Evolutionary conservation across 306 rosid genomes (phyloP).

Genomic region (Spatholobus suberectus): DNA sequence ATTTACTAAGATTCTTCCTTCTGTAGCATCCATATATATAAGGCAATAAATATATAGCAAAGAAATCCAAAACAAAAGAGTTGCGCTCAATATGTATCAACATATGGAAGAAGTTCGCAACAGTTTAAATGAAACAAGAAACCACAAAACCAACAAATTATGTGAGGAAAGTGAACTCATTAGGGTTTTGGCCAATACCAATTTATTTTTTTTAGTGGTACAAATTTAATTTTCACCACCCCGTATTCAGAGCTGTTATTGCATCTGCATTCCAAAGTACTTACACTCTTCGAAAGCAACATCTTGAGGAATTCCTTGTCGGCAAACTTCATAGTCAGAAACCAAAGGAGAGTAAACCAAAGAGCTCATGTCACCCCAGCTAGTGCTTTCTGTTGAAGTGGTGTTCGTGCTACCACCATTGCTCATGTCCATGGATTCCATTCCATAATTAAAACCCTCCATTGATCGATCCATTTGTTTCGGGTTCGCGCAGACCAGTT

Average conservation of each 20-base stretch:
- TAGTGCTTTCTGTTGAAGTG: conserved; percentile 62
- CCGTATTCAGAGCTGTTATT: conserved; percentile 38
- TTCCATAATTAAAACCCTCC: conserved; percentile 55
- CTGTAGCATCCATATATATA: conserved; percentile 29
- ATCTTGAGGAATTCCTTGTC: conserved; percentile 46
- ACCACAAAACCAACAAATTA: conserved; percentile 42
- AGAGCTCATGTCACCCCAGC: conserved; percentile 80
- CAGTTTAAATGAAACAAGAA: conserved; percentile 36
- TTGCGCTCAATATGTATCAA: conserved; percentile 33
- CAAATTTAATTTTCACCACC: conserved; percentile 50
- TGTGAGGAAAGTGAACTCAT: conserved; percentile 46
- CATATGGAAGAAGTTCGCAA: conserved; percentile 34
- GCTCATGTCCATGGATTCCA: conserved; percentile 45
- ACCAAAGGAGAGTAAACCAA: conserved; percentile 62
- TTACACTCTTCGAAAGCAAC: conserved; percentile 56
- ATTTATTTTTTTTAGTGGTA: background rate
- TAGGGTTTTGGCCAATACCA: conserved; percentile 37
- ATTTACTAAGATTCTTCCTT: conserved; percentile 37
- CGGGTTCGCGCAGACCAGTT: conserved; percentile 48
- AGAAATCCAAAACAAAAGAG: conserved; percentile 10
- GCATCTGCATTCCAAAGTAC: conserved; percentile 63
- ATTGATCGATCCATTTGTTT: conserved; percentile 38
- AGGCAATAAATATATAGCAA: conserved; percentile 14
- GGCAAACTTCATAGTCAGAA: conserved; percentile 66
- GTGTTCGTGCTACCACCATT: conserved; percentile 51